Evolutionary conservation across 208 protist species (phyloP).

Genomic region (Acanthamoeba royreba): DNA sequence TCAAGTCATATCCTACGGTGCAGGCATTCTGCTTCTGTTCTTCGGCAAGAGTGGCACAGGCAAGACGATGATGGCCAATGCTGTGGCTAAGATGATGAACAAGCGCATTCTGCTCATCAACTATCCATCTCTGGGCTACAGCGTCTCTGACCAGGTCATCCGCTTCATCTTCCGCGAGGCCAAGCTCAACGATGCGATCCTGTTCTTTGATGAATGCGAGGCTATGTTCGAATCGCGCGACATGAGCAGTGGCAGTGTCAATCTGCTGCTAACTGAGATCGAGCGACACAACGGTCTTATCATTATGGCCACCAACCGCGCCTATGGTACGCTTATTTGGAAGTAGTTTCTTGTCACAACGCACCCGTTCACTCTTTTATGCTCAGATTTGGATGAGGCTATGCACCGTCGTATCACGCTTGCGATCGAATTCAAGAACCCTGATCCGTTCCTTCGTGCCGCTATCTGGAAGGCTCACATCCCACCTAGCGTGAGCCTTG

Average conservation of each 20-base stretch:
- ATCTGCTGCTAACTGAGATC: slow-evolving; percentile 67
- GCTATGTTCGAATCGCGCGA: slow-evolving; percentile 53
- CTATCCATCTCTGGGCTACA: slow-evolving; percentile 50
- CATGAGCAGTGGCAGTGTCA: slow-evolving; percentile 31
- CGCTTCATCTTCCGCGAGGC: slow-evolving; percentile 71
- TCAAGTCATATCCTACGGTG: not conserved
- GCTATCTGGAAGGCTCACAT: slow-evolving; percentile 56
- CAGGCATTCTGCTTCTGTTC: slow-evolving; percentile 15
- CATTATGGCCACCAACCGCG: slow-evolving; percentile 59
- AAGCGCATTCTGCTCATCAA: slow-evolving; percentile 68
- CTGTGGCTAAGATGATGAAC: slow-evolving; percentile 37
- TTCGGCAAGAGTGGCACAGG: slow-evolving; percentile 49
- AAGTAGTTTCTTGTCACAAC: slow-evolving; percentile 43
- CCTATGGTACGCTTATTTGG: slow-evolving; percentile 41
- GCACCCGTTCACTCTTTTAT: slow-evolving; percentile 20
- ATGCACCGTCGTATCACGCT: slow-evolving; percentile 52
- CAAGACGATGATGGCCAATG: slow-evolving; percentile 66
- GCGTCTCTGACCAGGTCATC: slow-evolving; percentile 33
- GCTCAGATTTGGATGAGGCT: slow-evolving; percentile 50
- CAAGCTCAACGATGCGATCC: slow-evolving; percentile 63
- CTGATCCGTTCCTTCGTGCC: slow-evolving; percentile 54
- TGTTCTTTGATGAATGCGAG: slow-evolving; percentile 72
- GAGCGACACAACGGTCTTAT: slow-evolving; percentile 65
- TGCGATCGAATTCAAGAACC: slow-evolving; percentile 61
- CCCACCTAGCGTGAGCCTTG: slow-evolving; percentile 32